These are phyloP conservation scores for Wickerhamiella infanticola DNA, from an alignment of 1,139 yeast species.

Conservation along the genomic window DNA sequence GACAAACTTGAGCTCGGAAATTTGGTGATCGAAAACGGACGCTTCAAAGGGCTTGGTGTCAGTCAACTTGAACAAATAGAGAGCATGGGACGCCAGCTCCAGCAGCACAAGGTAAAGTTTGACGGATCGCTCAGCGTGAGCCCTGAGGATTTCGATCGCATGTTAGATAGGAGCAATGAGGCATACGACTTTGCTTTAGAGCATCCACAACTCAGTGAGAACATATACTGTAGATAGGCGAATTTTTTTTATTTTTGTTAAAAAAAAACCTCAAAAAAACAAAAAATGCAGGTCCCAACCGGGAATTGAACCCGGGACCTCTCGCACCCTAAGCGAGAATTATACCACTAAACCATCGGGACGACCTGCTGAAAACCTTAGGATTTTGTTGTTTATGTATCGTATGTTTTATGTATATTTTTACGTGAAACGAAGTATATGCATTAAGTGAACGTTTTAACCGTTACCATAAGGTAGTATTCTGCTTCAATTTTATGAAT, in stretches of 20 bases:
- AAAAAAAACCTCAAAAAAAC: background rate
- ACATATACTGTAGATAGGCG: conserved; percentile 6
- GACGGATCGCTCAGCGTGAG: conserved; percentile 19
- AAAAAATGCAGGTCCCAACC: conserved; percentile 5
- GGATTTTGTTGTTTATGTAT: background rate
- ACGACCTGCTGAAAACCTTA: background rate
- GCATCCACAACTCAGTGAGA: conserved; percentile 8
- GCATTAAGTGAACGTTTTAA: no score
- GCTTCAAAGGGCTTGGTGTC: conserved; percentile 39
- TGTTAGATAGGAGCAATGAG: conserved; percentile 37
- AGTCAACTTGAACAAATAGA: conserved; percentile 22
- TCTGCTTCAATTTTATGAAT: no score
- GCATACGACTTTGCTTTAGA: conserved; percentile 27
- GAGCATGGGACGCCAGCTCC: conserved; percentile 13
- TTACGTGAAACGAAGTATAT: no score
- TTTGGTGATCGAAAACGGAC: conserved; percentile 72
- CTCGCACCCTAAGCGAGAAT: conserved; percentile 9
- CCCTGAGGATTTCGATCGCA: conserved; percentile 34
- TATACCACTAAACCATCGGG: conserved; percentile 8
- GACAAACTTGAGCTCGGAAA: conserved; percentile 68
- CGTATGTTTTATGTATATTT: no score
- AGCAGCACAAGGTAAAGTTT: conserved; percentile 10
- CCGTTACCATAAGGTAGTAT: no score
- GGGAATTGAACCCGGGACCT: conserved; percentile 9
- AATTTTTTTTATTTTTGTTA: background rate